A percentile compares a stretch with the other conserved stretches of the same genome.
Conservation (phyloP, 768 basidiomycete genomes). For the Pleurotus cornucopiae region DNA sequence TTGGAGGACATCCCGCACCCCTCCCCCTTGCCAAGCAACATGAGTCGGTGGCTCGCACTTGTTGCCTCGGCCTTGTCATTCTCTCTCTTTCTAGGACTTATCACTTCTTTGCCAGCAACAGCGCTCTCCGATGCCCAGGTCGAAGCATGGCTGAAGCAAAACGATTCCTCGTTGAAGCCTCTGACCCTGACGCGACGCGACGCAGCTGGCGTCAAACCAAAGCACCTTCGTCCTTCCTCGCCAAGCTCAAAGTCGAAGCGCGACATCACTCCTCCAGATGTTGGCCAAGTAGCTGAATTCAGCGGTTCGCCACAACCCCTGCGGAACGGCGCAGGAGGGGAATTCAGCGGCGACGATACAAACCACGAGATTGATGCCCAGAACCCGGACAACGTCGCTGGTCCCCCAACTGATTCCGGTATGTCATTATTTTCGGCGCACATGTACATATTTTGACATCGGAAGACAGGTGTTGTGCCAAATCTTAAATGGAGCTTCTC, state of each 20-base stretch:
- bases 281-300: constrained; percentile 10
- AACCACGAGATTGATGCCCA: constrained; percentile 9
- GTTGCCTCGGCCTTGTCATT: no score
- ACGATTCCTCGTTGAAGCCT: constrained; percentile 9
- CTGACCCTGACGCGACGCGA: constrained; percentile 10
- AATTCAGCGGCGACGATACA: constrained; percentile 10
- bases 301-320: constrained; percentile 8
- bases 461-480: constrained; percentile 5
- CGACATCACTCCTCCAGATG: constrained; percentile 11
- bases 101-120: no score
- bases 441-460: background rate
- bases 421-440: background rate
- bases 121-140: constrained; percentile 6
- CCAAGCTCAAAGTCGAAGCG: background rate
- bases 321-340: constrained; percentile 7
- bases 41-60: no score
- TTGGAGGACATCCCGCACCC: no score
- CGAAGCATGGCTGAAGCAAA: constrained; percentile 5
- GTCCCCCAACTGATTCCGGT: constrained; percentile 10
- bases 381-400: constrained; percentile 11
- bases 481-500: constrained; percentile 14
- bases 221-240: constrained; percentile 7
- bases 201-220: constrained; percentile 9
- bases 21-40: no score
- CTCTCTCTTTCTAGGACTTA: no score